Evolutionary conservation across 2,329 filamentous ascomycete genomes (phyloP), one percentile per base, ranked within the genome.

Genomic region (Cladosporium sp.): DNA sequence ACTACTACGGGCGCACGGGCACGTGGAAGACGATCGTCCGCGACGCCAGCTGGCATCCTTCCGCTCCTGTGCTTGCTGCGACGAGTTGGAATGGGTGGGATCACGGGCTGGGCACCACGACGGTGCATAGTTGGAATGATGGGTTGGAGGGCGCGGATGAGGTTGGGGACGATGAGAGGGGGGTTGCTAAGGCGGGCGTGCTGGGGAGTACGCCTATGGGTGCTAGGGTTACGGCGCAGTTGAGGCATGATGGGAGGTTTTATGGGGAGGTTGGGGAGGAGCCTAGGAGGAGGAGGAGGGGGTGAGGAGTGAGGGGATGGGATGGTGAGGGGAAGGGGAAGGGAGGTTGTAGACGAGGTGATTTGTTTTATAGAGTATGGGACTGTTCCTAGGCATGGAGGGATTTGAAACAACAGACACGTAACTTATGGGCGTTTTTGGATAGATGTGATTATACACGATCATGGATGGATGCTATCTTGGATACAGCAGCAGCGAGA

Each of bases 41-140:
- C 29, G 91, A 96, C 73, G 88, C 86, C 18, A 89, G 85, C 62
- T 95, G 91, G 91, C 90, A 95, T 71, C 91, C 91, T 0, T 85
- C 78, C 56, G 88, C 86, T 2, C 89, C 90, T 1, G 76, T 95
- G 35, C 75, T 96, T 55, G 90, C 82, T 88, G 89, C 89, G 33
- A 93, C 89, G 7, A 82, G 84, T 0, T 89, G 88, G 84, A 91
- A 91, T 57, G 87, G 87, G 18, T 86, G 82, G 70, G 84, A 83
- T 41, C 82, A 85, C 66, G 78, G 82, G 0, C 76, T 80, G 13
- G 88, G 87, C 11, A 92, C 88, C 1, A 89, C 86, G 55, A 85
- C 85, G 0, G 67, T 92, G 15, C 89, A 95, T 64, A 81, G 80
- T 1, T 93, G 84, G 77, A 89, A 89, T 53, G 84, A 89, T 56